Conservation (phyloP, 345 rosid genomes). For the Aethionema arabicum region DNA sequence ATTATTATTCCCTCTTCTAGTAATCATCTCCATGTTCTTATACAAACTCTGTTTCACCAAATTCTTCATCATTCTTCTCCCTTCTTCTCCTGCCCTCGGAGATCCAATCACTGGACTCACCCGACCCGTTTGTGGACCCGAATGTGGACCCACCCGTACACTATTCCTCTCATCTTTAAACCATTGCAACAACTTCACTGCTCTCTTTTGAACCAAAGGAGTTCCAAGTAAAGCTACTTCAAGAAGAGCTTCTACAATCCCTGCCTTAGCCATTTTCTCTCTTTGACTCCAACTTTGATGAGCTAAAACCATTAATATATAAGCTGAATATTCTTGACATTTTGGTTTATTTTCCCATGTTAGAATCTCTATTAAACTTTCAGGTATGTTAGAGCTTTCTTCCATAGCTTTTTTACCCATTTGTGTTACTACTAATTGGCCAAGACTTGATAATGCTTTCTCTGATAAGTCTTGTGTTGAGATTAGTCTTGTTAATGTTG, state of each 20-base stretch:
- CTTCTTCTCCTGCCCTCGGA: constrained; percentile 57
- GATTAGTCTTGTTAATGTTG: constrained; percentile 47
- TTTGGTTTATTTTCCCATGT: constrained; percentile 88
- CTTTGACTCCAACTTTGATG: constrained; percentile 72
- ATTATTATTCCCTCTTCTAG: constrained; percentile 66
- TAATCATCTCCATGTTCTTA: constrained; percentile 89
- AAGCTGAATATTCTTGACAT: constrained; percentile 79
- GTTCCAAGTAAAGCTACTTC: constrained; percentile 73
- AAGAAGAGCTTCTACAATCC: constrained; percentile 72
- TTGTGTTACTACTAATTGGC: constrained; percentile 71
- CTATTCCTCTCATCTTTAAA: constrained; percentile 89
- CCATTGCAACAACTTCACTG: constrained; percentile 81
- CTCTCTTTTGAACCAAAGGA: constrained; percentile 80
- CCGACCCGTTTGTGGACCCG: constrained; percentile 80
- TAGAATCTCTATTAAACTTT: constrained; percentile 64
- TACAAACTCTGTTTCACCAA: constrained; percentile 82
- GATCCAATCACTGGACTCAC: constrained; percentile 46
- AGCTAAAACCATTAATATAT: constrained; percentile 79
- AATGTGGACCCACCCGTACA: constrained; percentile 82
- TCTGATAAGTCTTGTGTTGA: constrained; percentile 55
- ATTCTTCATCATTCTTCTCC: constrained; percentile 72
- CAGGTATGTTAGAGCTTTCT: constrained; percentile 51
- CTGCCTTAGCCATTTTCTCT: constrained; percentile 72
- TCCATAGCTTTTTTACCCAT: constrained; percentile 81
- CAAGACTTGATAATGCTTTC: constrained; percentile 69